Evolutionary conservation across 2,329 filamentous ascomycete species (phyloP), one percentile per base, ranked within the genome.

Genomic region (Phyllosticta ampelicida): DNA sequence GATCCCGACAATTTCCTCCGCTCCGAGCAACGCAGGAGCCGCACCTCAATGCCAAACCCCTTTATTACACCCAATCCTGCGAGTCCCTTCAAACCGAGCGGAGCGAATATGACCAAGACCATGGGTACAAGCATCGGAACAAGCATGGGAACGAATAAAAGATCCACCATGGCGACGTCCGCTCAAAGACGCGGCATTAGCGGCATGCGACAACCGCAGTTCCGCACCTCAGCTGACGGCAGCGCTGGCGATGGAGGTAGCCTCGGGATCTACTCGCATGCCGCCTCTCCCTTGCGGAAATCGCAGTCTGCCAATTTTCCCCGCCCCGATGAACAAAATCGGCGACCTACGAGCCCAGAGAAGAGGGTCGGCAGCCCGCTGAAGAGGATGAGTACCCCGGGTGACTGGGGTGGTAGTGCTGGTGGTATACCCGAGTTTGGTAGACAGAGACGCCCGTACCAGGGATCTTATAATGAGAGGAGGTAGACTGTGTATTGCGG

Each of bases 261-360:
- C 67, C 76, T 96, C 54, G 90, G 91, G 13, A 80, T 95, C 0
- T 90, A 85, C 70, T 86, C 81, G 5, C 89, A 95, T 69, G 84
- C 85, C 5, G 87, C 86, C 48, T 95, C 89, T 10, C 92, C 92
- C 0, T 72, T 97, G 11, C 86, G 90, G 65, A 96, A 95, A 70
- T 80, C 87, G 1, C 83, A 77, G 65, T 89, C 75, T 72, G 82
- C 72, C 71, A 87, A 77, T 59, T 71, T 73, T 58, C 61, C 74
- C 9, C 62, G 71, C 21, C 53, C 57, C 2, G 68, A 72, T 19
- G 67, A 65, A 62, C 54, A 59, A 50, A 57, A 63, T 51, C 62
- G 65, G 18, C 62, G 65, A 30, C 50, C 65, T 1, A 74, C 70
- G 60, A 75, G 71, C 60, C 73, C 74, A 2, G 63, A 57, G 48